Percentiles rank a stretch among this genome's conserved stretches.
phyloP scores from a whole-genome alignment of 176 grass and related monocot species.

The Juncus inflexus region DNA sequence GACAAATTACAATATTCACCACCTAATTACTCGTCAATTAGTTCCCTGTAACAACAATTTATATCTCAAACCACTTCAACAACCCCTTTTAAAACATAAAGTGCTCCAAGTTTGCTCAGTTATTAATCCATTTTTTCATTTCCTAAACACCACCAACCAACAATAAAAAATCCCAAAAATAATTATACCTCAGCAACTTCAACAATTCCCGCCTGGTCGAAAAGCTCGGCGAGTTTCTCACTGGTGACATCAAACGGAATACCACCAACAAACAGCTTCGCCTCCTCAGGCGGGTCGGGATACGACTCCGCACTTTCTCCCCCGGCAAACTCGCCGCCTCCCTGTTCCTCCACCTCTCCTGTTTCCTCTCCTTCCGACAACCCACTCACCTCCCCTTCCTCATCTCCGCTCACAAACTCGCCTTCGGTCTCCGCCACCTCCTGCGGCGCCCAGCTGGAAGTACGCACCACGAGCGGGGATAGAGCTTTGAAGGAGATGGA shows the following conservation, averaged over 20 bases:
- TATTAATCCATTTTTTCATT: background rate
- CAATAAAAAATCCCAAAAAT: background rate
- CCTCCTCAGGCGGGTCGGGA: slow-evolving; percentile 47
- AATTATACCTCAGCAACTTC: slow-evolving; percentile 73
- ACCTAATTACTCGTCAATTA: background rate
- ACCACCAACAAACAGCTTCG: slow-evolving; percentile 68
- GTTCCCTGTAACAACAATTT: background rate
- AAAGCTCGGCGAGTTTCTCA: slow-evolving; percentile 70
- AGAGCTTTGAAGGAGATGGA: slow-evolving; percentile 14
- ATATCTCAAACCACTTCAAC: background rate
- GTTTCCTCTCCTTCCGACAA: slow-evolving; percentile 6
- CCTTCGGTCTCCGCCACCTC: slow-evolving; percentile 27
- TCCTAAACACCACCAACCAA: background rate
- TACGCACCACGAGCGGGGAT: slow-evolving; percentile 24
- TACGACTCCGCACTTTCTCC: slow-evolving; percentile 29
- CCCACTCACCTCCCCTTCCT: slow-evolving; percentile 12
- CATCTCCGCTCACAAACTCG: slow-evolving; percentile 25
- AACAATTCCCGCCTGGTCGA: slow-evolving; percentile 70
- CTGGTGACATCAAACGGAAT: slow-evolving; percentile 60
- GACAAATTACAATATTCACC: background rate
- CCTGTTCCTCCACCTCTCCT: slow-evolving; percentile 25
- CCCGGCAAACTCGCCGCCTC: slow-evolving; percentile 28
- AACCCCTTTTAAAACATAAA: background rate
- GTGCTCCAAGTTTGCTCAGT: background rate
- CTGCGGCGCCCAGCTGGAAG: slow-evolving; percentile 39